Percentiles rank a stretch among this genome's conserved stretches.
Evolutionary conservation across 202 grass and related monocot genomes (phyloP).

Genomic region (Elaeis oleifera): DNA sequence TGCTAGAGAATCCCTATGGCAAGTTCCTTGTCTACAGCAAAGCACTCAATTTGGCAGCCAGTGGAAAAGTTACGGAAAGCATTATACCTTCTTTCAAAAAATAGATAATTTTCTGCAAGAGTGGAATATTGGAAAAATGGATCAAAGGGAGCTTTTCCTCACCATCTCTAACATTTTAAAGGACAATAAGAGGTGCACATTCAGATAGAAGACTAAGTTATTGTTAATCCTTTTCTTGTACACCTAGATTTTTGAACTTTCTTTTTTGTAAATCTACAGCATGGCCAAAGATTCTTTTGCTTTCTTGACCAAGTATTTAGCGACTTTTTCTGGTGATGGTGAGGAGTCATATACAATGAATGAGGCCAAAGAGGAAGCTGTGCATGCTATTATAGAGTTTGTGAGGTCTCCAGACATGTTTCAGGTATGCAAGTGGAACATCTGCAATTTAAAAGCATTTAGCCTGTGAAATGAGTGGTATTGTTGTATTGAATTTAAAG

Average conservation of each 20-base stretch:
- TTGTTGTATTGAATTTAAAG: too few relatives aligned
- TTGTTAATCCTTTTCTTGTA: neutral
- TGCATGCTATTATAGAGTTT: slow-evolving; percentile 60
- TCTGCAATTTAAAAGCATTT: neutral
- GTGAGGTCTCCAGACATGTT: slow-evolving; percentile 65
- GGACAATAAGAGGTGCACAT: slow-evolving; percentile 49
- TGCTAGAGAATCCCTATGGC: slow-evolving; percentile 47
- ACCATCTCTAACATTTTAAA: slow-evolving; percentile 55
- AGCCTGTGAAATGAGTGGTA: neutral
- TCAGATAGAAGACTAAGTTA: neutral
- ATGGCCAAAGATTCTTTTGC: slow-evolving; percentile 73
- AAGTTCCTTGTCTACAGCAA: slow-evolving; percentile 73
- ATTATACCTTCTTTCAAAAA: slow-evolving; percentile 73
- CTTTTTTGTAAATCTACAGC: slow-evolving; percentile 31
- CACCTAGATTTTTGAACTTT: neutral
- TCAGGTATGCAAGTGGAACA: slow-evolving; percentile 39
- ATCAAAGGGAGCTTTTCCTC: slow-evolving; percentile 68
- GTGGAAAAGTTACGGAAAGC: slow-evolving; percentile 50
- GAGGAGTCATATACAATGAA: slow-evolving; percentile 47
- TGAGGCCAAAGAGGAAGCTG: slow-evolving; percentile 74
- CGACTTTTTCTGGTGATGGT: slow-evolving; percentile 45
- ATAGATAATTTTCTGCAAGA: slow-evolving; percentile 57
- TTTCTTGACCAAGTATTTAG: slow-evolving; percentile 80
- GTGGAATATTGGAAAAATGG: slow-evolving; percentile 62
- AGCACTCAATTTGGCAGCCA: slow-evolving; percentile 54